Evolutionary conservation across 345 rosid species (phyloP).

Genomic region (Durio zibethinus): DNA sequence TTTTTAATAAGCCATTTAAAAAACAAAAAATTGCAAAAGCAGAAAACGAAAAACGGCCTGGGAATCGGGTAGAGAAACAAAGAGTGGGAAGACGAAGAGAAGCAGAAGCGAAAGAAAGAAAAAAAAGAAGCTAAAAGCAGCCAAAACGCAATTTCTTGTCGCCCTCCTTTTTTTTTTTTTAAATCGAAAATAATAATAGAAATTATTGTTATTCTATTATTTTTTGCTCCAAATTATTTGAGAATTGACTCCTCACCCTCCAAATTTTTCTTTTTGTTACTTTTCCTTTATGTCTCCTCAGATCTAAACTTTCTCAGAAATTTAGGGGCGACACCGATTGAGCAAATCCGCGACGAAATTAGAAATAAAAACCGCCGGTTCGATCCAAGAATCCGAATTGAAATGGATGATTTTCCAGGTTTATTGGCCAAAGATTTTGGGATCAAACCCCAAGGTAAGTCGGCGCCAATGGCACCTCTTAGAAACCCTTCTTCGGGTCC

Average conservation of each 20-base stretch:
- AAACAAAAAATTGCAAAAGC: neutral
- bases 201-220: neutral
- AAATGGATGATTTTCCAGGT: constrained; percentile 73
- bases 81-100: neutral
- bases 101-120: neutral
- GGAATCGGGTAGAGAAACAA: neutral
- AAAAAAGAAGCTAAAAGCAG: neutral
- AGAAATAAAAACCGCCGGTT: neutral
- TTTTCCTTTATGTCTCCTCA: constrained; percentile 3
- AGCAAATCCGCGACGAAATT: neutral
- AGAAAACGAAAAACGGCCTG: neutral
- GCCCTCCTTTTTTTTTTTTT: neutral
- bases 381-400: neutral
- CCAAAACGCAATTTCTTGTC: neutral
- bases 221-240: constrained; percentile 12
- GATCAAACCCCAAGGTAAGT: constrained; percentile 68
- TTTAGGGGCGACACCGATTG: constrained; percentile 3
- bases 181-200: neutral
- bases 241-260: constrained; percentile 20
- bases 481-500: constrained; percentile 23
- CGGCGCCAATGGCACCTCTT: constrained; percentile 71
- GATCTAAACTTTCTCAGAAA: constrained; percentile 15
- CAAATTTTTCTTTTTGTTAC: neutral
- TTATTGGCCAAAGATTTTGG: constrained; percentile 59
- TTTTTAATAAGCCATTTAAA: neutral